Conservation (phyloP, 2,329 filamentous ascomycete genomes). For the Rutstroemia sp. region DNA sequence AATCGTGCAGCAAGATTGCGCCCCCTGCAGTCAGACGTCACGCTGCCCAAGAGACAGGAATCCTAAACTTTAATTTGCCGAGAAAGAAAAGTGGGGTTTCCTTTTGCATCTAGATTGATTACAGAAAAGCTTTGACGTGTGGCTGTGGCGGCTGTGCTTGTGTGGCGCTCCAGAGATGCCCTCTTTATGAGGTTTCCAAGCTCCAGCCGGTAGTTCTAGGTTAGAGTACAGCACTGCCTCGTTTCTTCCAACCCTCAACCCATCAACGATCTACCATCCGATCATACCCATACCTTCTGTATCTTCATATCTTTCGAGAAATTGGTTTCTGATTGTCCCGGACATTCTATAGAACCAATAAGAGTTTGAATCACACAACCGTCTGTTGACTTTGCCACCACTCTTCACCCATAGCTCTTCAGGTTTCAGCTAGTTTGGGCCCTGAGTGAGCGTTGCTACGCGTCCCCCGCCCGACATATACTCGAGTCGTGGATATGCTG, state of each 20-base stretch:
- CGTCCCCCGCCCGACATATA: conserved; percentile 10
- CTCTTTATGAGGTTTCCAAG: not conserved
- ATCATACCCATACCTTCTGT: not conserved
- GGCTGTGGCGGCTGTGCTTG: too few relatives aligned
- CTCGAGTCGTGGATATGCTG: conserved; percentile 49
- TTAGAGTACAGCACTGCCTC: conserved; percentile 6
- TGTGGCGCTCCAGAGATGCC: not conserved
- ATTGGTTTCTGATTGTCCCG: not conserved
- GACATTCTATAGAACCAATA: not conserved
- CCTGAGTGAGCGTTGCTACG: conserved; percentile 10
- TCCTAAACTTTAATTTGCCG: not conserved
- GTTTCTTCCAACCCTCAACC: not conserved
- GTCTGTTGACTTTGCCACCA: conserved; percentile 9
- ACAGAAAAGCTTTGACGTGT: too few relatives aligned
- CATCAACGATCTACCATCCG: conserved; percentile 4
- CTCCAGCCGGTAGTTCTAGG: not conserved
- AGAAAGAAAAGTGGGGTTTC: too few relatives aligned
- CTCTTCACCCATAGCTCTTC: conserved; percentile 3
- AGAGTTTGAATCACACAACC: not conserved
- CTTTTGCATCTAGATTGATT: too few relatives aligned
- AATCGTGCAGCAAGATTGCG: not conserved
- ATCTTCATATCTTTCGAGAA: not conserved
- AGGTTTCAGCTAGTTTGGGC: conserved; percentile 10
- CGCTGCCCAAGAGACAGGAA: not conserved
- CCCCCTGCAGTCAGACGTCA: conserved; percentile 4